A percentile compares a stretch with the other conserved stretches of the same genome.
These are phyloP conservation scores for Scedosporium dehoogii DNA, from an alignment of 2,329 filamentous ascomycete genomes.

Conservation along the genomic window DNA sequence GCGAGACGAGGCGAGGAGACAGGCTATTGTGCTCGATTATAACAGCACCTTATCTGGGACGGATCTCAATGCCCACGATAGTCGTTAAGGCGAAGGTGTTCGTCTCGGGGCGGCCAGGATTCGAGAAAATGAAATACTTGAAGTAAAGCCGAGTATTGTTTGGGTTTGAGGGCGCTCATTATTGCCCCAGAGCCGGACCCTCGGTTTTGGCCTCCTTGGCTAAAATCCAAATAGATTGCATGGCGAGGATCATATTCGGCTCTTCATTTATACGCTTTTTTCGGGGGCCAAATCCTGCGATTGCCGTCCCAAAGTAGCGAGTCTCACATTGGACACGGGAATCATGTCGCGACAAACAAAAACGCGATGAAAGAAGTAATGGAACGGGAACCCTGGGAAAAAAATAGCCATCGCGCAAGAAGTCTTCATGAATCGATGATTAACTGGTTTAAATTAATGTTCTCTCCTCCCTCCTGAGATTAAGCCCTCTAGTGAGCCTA, in stretches of 20 bases:
- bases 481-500: neutral
- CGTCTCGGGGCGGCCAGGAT: too few relatives aligned
- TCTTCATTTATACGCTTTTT: neutral
- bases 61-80: neutral
- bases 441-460: neutral
- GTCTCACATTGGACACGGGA: neutral
- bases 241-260: neutral
- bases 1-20: conserved; percentile 11
- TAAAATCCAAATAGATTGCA: neutral
- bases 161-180: neutral
- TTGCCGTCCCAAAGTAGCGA: neutral
- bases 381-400: too few relatives aligned
- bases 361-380: too few relatives aligned
- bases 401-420: neutral
- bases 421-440: neutral
- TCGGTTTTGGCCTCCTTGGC: neutral
- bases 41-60: neutral
- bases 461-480: neutral
- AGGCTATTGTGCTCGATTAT: neutral
- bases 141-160: too few relatives aligned
- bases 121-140: too few relatives aligned
- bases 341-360: too few relatives aligned
- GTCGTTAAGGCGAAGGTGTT: neutral
- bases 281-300: neutral
- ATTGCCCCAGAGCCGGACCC: neutral